Evolutionary conservation across 1,139 yeast species (phyloP).

Genomic region (Waltiozyma sp.): DNA sequence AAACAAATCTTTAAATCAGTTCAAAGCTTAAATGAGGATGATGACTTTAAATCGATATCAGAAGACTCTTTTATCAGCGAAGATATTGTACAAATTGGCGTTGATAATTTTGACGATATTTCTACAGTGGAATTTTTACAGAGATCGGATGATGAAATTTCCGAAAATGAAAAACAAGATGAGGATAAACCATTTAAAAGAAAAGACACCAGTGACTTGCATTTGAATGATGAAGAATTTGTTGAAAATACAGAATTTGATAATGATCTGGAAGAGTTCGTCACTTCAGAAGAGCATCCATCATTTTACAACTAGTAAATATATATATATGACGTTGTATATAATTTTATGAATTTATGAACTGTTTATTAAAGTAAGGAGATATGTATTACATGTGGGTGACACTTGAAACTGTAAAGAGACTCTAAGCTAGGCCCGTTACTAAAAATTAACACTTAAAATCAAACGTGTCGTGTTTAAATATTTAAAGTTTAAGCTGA

Average conservation of each 20-base stretch:
- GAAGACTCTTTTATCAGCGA: conserved; percentile 18
- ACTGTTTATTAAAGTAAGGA: too few relatives aligned
- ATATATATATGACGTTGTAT: too few relatives aligned
- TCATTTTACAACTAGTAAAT: too few relatives aligned
- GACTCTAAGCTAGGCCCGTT: too few relatives aligned
- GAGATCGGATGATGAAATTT: neutral
- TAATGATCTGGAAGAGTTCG: neutral
- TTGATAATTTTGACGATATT: neutral
- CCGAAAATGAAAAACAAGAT: neutral
- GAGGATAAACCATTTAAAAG: too few relatives aligned
- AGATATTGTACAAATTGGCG: neutral
- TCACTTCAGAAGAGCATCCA: neutral
- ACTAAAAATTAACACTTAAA: too few relatives aligned
- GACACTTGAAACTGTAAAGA: too few relatives aligned
- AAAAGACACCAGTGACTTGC: too few relatives aligned
- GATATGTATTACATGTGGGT: too few relatives aligned
- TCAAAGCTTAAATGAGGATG: conserved; percentile 3
- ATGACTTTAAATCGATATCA: conserved; percentile 11
- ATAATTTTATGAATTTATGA: too few relatives aligned
- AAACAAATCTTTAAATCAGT: neutral
- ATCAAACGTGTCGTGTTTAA: too few relatives aligned
- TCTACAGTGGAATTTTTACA: neutral
- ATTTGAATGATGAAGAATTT: neutral
- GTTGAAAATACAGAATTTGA: neutral
- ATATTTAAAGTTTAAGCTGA: too few relatives aligned